Evolutionary conservation across 1,284 basidiomycete species (phyloP).

Genomic region (Agroathelia rolfsii): DNA sequence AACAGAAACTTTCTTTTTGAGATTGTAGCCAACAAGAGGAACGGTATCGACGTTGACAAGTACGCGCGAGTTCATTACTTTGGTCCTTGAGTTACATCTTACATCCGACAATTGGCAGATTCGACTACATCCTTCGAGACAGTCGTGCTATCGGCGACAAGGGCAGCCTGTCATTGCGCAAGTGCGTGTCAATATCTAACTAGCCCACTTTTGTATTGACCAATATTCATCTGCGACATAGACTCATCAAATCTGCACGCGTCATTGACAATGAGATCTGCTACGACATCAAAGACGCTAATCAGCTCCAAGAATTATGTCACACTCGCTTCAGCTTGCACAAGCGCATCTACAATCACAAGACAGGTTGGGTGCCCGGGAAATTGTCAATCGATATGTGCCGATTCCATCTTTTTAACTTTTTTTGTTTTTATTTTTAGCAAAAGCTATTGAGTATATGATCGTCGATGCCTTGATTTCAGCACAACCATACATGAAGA

Average conservation of each 20-base stretch:
- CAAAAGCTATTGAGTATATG: conserved; percentile 38
- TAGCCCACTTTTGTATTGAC: background rate
- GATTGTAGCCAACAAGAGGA: conserved; percentile 69
- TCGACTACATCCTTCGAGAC: conserved; percentile 39
- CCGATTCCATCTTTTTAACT: background rate
- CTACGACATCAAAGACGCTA: conserved; percentile 36
- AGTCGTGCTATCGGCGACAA: conserved; percentile 29
- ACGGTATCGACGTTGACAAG: conserved; percentile 56
- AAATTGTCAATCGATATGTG: background rate
- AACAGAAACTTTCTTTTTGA: conserved; percentile 51
- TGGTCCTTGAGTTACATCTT: too few species aligned
- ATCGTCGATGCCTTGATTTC: conserved; percentile 32
- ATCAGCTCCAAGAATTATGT: conserved; percentile 33
- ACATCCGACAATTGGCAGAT: conserved; percentile 16
- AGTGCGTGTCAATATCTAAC: conserved; percentile 15
- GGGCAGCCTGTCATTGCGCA: conserved; percentile 24
- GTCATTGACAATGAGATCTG: conserved; percentile 36
- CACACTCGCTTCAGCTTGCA: conserved; percentile 36
- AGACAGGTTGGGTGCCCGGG: conserved; percentile 25
- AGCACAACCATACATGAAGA: conserved; percentile 30
- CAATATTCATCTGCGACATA: conserved; percentile 10
- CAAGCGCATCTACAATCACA: conserved; percentile 38
- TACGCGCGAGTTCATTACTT: too few species aligned
- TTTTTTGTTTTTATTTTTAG: conserved; percentile 17
- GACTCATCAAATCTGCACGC: conserved; percentile 33